Evolutionary conservation across 306 rosid species (phyloP).

Genomic region (apple (Malus domestica)): DNA sequence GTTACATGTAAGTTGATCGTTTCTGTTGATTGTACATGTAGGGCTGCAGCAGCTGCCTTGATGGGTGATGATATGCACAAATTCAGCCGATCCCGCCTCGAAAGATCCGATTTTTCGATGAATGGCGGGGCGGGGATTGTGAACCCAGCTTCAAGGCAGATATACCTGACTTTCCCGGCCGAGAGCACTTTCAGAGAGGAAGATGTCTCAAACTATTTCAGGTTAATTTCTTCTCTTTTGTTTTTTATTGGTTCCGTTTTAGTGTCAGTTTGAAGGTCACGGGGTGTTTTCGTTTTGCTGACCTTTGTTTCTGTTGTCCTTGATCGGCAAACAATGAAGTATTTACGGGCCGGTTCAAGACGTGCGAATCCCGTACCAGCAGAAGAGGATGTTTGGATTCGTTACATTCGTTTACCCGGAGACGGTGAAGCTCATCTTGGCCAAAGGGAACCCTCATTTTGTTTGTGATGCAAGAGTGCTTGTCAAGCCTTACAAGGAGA

Average conservation of each 20-base stretch:
- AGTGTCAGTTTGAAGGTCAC: background rate
- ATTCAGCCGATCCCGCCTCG: slow-evolving; percentile 62
- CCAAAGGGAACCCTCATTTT: slow-evolving; percentile 96
- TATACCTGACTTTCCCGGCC: slow-evolving; percentile 95
- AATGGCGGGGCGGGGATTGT: slow-evolving; percentile 56
- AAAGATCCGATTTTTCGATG: slow-evolving; percentile 57
- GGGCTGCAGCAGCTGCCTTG: slow-evolving; percentile 86
- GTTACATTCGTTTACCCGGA: slow-evolving; percentile 89
- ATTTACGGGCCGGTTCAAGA: slow-evolving; percentile 94
- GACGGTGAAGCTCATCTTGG: slow-evolving; percentile 83
- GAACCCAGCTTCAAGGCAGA: slow-evolving; percentile 90
- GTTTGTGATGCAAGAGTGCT: slow-evolving; percentile 98
- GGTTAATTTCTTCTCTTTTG: slow-evolving; percentile 28
- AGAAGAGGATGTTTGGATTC: slow-evolving; percentile 96
- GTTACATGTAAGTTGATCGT: background rate
- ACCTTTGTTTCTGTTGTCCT: background rate
- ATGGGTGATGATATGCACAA: slow-evolving; percentile 83
- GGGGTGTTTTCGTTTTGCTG: slow-evolving; percentile 1
- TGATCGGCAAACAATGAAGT: slow-evolving; percentile 27
- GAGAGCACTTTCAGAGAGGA: slow-evolving; percentile 97
- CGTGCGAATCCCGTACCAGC: slow-evolving; percentile 99
- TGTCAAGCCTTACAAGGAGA: slow-evolving; percentile 98
- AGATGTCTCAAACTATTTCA: slow-evolving; percentile 93
- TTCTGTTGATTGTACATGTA: slow-evolving; percentile 10
- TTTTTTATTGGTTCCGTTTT: background rate